Conservation (phyloP, 371 early-diverging fungal species). For the Fennellomyces sp. region DNA sequence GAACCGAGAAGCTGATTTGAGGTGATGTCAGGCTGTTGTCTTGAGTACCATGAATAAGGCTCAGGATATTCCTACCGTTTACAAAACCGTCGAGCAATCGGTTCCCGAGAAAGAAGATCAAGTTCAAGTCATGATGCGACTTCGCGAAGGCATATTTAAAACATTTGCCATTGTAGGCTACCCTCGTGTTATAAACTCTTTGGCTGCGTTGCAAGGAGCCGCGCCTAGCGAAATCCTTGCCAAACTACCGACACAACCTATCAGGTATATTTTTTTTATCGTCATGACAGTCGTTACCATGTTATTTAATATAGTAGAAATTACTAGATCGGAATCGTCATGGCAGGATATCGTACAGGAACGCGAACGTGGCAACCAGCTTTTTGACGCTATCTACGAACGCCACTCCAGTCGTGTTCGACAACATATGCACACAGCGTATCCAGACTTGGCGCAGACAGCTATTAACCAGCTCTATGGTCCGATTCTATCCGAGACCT, state of each 20-base stretch:
- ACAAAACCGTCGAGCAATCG: conserved; percentile 13
- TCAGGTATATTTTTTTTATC: conserved; percentile 12
- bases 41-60: conserved; percentile 6
- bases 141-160: conserved; percentile 43
- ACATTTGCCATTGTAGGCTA: conserved; percentile 37
- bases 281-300: too few species aligned
- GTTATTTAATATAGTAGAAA: too few species aligned
- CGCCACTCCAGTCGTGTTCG: conserved; percentile 30
- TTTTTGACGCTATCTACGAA: conserved; percentile 38
- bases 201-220: conserved; percentile 24
- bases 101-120: conserved; percentile 4
- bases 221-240: conserved; percentile 24
- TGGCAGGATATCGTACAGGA: conserved; percentile 86
- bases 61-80: conserved; percentile 17
- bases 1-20: background rate
- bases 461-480: conserved; percentile 44
- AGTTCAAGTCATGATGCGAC: conserved; percentile 21
- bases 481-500: conserved; percentile 26
- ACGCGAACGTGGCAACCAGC: conserved; percentile 52
- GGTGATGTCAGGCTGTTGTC: conserved; percentile 5
- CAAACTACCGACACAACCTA: conserved; percentile 10
- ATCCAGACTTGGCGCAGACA: conserved; percentile 41
- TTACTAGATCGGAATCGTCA: conserved; percentile 19
- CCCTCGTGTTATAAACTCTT: conserved; percentile 40
- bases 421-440: conserved; percentile 23